Evolutionary conservation across 352 stramenopile genomes (phyloP).

Genomic region (Phytophthora constricta): DNA sequence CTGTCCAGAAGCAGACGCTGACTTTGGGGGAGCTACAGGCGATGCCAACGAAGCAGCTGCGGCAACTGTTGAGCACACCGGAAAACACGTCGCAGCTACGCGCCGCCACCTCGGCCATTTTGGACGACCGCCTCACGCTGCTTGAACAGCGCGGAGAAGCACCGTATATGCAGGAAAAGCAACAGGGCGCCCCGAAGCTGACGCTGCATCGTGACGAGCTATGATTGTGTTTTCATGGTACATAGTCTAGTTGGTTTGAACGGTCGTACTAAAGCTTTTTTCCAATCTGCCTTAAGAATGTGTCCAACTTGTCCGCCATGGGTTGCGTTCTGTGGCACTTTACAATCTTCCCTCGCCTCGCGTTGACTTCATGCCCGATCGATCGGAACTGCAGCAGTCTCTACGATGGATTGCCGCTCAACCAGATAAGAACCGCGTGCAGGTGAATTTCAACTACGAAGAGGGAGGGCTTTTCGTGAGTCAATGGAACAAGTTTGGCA

Average conservation of each 20-base stretch:
- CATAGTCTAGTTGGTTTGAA: too few species aligned
- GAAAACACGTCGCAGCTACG: slow-evolving; percentile 48
- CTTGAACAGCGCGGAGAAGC: slow-evolving; percentile 43
- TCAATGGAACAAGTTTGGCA: too few species aligned
- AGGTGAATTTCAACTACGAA: slow-evolving; percentile 22
- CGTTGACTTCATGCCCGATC: too few species aligned
- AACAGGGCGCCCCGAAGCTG: slow-evolving; percentile 4
- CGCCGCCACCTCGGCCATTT: slow-evolving; percentile 47
- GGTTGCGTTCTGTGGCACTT: too few species aligned
- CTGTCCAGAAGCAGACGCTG: slow-evolving; percentile 46
- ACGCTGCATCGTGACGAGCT: slow-evolving; percentile 37
- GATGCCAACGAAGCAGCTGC: slow-evolving; percentile 63
- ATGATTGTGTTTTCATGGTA: slow-evolving; percentile 20
- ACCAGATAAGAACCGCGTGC: slow-evolving; percentile 25
- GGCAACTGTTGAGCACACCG: slow-evolving; percentile 38
- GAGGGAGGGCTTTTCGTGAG: too few species aligned
- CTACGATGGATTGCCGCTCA: slow-evolving; percentile 26
- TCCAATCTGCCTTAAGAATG: too few species aligned
- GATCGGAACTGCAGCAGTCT: slow-evolving; percentile 9
- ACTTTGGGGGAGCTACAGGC: slow-evolving; percentile 47
- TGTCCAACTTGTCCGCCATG: too few species aligned
- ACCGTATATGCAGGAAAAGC: background rate
- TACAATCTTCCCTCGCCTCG: too few species aligned
- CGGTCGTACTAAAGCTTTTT: too few species aligned
- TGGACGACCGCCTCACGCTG: slow-evolving; percentile 55